Percentiles rank a stretch among this genome's conserved stretches.
Evolutionary conservation across 2,329 filamentous ascomycete species (phyloP).

Genomic region (Zymoseptoria passerinii): DNA sequence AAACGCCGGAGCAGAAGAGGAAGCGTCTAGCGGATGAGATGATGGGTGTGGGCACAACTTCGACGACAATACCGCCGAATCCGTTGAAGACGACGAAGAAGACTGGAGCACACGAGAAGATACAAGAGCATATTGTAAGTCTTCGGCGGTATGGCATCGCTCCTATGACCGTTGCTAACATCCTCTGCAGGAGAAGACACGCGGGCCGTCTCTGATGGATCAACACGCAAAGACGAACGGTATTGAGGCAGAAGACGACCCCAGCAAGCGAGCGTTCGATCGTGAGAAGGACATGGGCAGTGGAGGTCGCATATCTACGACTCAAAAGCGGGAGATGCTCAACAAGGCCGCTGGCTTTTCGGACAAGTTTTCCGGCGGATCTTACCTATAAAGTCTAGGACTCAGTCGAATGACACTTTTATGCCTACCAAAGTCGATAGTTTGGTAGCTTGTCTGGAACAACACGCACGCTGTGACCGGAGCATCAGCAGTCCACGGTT

Average conservation of each 20-base stretch:
- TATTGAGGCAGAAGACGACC: constrained; percentile 67
- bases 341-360: constrained; percentile 74
- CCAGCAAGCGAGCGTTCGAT: constrained; percentile 81
- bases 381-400: constrained; percentile 43
- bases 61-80: constrained; percentile 19
- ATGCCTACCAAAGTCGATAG: neutral
- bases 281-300: constrained; percentile 87
- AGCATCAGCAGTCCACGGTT: too few relatives aligned
- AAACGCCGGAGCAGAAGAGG: constrained; percentile 82
- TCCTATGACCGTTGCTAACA: constrained; percentile 6
- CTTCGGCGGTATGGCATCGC: neutral
- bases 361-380: constrained; percentile 69
- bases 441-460: too few relatives aligned
- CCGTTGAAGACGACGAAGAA: constrained; percentile 10
- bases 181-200: constrained; percentile 33
- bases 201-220: constrained; percentile 39
- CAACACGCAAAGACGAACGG: constrained; percentile 39
- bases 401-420: neutral
- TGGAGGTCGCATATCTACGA: constrained; percentile 56
- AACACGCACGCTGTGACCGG: too few relatives aligned
- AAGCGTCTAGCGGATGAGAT: constrained; percentile 73
- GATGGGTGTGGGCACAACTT: constrained; percentile 56
- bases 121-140: constrained; percentile 53
- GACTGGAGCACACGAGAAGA: constrained; percentile 30
- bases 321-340: constrained; percentile 70